Conservation (phyloP, 495 filamentous ascomycete species). For the Parachaetomium inaequale region DNA sequence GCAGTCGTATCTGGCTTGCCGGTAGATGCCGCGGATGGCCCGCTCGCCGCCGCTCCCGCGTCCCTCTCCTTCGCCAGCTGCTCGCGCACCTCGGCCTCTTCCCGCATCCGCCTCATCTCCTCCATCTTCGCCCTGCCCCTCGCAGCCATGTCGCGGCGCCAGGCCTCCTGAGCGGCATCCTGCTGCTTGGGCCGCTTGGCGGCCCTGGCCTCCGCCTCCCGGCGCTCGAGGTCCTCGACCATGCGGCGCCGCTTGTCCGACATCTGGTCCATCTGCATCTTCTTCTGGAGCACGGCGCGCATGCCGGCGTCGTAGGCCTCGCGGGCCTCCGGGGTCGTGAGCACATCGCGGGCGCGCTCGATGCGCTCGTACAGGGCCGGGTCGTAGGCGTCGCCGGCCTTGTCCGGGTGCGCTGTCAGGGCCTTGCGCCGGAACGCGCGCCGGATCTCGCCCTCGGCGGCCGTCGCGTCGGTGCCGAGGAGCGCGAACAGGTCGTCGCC, state of each 20-base stretch:
- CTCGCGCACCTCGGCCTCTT: slow-evolving; percentile 44
- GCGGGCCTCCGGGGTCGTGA: slow-evolving; percentile 37
- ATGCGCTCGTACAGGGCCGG: slow-evolving; percentile 45
- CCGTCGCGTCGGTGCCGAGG: slow-evolving; percentile 39
- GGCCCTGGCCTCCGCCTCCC: slow-evolving; percentile 32
- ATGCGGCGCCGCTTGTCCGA: slow-evolving; percentile 32
- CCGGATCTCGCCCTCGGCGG: slow-evolving; percentile 43
- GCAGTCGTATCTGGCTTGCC: slow-evolving; percentile 13
- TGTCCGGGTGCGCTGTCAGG: slow-evolving; percentile 52
- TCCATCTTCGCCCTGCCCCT: slow-evolving; percentile 31
- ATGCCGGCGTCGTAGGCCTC: slow-evolving; percentile 42
- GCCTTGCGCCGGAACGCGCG: slow-evolving; percentile 45
- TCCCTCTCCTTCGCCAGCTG: slow-evolving; percentile 24
- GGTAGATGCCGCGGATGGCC: neutral
- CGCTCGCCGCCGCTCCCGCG: neutral
- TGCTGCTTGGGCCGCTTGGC: slow-evolving; percentile 11
- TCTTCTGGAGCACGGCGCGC: slow-evolving; percentile 39
- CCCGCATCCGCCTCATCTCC: slow-evolving; percentile 34
- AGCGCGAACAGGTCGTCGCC: slow-evolving; percentile 47
- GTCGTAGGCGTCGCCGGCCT: slow-evolving; percentile 45
- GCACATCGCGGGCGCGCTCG: slow-evolving; percentile 46
- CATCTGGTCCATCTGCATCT: slow-evolving; percentile 29
- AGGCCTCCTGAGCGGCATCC: slow-evolving; percentile 19
- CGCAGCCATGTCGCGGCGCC: slow-evolving; percentile 25
- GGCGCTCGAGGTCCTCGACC: slow-evolving; percentile 39